Evolutionary conservation across 2,329 filamentous ascomycete species (phyloP).

Genomic region (Arthrobotrys sphaeroides): DNA sequence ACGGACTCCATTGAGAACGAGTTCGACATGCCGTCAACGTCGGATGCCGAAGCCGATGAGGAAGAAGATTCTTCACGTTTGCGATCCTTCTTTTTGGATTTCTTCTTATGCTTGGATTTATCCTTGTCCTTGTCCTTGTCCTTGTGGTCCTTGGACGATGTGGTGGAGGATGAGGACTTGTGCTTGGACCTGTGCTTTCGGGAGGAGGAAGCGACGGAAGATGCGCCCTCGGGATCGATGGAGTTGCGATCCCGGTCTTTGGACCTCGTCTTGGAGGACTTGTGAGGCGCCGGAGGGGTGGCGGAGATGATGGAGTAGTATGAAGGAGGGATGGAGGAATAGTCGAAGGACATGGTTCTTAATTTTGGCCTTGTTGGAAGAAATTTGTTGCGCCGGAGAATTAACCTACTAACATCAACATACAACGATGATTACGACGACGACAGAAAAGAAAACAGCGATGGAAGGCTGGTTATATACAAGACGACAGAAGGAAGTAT

Average conservation of each 20-base stretch:
- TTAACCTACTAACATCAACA: too few species aligned
- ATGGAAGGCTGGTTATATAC: too few species aligned
- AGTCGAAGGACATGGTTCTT: conserved; percentile 21
- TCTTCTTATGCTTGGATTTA: conserved; percentile 16
- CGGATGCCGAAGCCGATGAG: background rate
- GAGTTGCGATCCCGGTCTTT: conserved; percentile 31
- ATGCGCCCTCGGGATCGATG: conserved; percentile 29
- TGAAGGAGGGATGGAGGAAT: conserved; percentile 14
- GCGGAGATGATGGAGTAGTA: conserved; percentile 16
- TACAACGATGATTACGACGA: background rate
- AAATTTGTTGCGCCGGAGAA: conserved; percentile 23
- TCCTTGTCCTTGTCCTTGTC: conserved; percentile 13
- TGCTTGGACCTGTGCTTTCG: conserved; percentile 45
- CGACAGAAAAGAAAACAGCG: background rate
- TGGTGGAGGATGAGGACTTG: conserved; percentile 16
- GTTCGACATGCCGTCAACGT: conserved; percentile 19
- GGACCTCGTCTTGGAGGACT: conserved; percentile 38
- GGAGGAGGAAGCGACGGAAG: conserved; percentile 7
- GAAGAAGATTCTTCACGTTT: background rate
- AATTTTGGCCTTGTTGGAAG: conserved; percentile 2
- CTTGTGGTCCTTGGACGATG: background rate
- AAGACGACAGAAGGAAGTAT: too few species aligned
- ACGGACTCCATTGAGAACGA: conserved; percentile 34
- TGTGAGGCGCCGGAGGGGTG: conserved; percentile 22
- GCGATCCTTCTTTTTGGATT: conserved; percentile 15